Evolutionary conservation across 805 yeast species (phyloP).

Genomic region (Brettanomyces sp.): DNA sequence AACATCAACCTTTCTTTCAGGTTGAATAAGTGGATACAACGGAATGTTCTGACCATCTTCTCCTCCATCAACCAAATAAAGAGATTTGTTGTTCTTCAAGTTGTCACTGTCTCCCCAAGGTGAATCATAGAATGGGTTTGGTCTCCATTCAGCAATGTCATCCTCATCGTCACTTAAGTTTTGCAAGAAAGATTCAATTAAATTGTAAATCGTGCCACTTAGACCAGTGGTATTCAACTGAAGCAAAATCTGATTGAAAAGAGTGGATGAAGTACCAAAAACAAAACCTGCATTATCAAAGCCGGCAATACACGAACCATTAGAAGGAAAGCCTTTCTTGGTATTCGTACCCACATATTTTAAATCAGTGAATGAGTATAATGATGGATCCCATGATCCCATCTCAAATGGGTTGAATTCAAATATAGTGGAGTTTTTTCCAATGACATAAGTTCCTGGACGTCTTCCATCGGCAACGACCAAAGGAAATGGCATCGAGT

Average conservation of each 20-base stretch:
- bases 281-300: conserved; percentile 77
- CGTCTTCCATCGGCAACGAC: conserved; percentile 55
- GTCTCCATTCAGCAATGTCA: conserved; percentile 62
- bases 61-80: conserved; percentile 71
- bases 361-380: conserved; percentile 54
- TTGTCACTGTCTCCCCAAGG: conserved; percentile 27
- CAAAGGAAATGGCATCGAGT: conserved; percentile 67
- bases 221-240: conserved; percentile 46
- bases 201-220: conserved; percentile 35
- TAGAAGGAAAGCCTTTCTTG: conserved; percentile 45
- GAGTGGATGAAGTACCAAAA: conserved; percentile 74
- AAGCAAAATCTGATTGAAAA: conserved; percentile 62
- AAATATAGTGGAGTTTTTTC: conserved; percentile 59
- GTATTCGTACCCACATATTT: conserved; percentile 65
- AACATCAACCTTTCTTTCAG: conserved; percentile 51
- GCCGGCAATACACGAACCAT: conserved; percentile 47
- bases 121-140: conserved; percentile 59
- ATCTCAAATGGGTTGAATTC: conserved; percentile 60
- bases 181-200: conserved; percentile 36
- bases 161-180: conserved; percentile 36
- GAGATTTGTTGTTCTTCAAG: conserved; percentile 31
- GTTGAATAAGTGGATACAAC: conserved; percentile 52
- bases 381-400: conserved; percentile 83
- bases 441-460: conserved; percentile 49
- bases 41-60: conserved; percentile 71